Evolutionary conservation across 805 yeast species (phyloP), one percentile per base, ranked within the genome.

Genomic region (Hanseniaspora pseudoguilliermondii): DNA sequence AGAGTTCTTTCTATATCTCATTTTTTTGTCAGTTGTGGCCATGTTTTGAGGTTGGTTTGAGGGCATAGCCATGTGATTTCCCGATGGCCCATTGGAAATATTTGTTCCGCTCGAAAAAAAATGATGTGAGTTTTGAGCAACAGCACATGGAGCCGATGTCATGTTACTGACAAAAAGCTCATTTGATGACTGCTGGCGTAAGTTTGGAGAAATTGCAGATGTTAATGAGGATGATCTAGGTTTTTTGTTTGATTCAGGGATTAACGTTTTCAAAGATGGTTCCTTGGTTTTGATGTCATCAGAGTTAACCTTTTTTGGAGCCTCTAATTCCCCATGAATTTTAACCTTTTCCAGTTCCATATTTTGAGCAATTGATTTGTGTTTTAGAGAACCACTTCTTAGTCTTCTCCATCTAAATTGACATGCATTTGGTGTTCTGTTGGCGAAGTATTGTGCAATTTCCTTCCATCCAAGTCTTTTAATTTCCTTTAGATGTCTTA

Each of bases 381-480:
- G 62, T 57, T 73, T 73, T 52, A 73, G 60, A 25, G 71, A 68
- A 1, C 76, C 76, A 1, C 75, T 71, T 59, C 72, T 78, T 48
- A 82, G 70, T 59, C 95, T 70, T 66, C 95, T 77, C 95, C 95
- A 87, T 62, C 95, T 78, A 65, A 86, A 86, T 69, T 86, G 95
- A 63, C 95, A 86, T 2, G 95, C 95, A 65, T 86, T 87, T 39
- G 95, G 89, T 2, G 95, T 87, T 65, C 95, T 73, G 66, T 83
- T 83, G 44, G 80, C 76, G 67, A 87, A 87, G 64, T 84, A 85
- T 36, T 82, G 75, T 1, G 93, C 83, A 51, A 87, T 86, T 61
- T 87, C 95, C 67, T 87, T 81, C 95, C 95, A 87, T 1, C 95
- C 95, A 61, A 86, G 74, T 65, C 84, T 85, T 66, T 82, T 86